Conservation (phyloP, 805 yeast species). For the Maudiozyma barnettii region DNA sequence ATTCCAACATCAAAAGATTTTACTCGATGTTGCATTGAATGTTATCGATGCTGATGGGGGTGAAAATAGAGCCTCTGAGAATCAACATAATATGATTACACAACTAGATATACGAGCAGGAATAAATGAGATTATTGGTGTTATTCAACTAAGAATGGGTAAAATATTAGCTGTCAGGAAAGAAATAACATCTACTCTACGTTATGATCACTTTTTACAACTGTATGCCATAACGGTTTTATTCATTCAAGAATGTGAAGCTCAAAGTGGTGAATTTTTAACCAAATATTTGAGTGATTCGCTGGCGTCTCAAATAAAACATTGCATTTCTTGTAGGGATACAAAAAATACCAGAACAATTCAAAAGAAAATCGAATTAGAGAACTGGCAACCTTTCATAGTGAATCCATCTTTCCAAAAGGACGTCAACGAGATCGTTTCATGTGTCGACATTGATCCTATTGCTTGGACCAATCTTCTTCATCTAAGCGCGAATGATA, state of each 20-base stretch:
- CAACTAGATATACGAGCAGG: constrained; percentile 58
- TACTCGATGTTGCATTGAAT: constrained; percentile 60
- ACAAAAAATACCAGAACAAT: constrained; percentile 39
- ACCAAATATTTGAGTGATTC: constrained; percentile 56
- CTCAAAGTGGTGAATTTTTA: constrained; percentile 57
- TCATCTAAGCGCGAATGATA: constrained; percentile 10
- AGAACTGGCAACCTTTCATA: constrained; percentile 72
- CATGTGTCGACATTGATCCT: constrained; percentile 39
- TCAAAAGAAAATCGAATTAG: constrained; percentile 47
- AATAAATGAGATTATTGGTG: constrained; percentile 57
- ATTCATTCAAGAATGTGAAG: constrained; percentile 76
- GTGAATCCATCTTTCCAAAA: constrained; percentile 40
- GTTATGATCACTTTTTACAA: constrained; percentile 53
- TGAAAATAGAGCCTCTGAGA: constrained; percentile 20
- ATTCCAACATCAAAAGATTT: constrained; percentile 66
- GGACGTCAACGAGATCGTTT: constrained; percentile 41
- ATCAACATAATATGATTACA: constrained; percentile 35
- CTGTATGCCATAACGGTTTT: constrained; percentile 57
- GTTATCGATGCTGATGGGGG: constrained; percentile 22
- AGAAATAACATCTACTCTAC: constrained; percentile 51
- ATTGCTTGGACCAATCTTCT: constrained; percentile 38
- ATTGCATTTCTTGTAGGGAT: constrained; percentile 49
- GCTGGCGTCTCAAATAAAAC: constrained; percentile 54
- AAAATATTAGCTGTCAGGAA: constrained; percentile 70
- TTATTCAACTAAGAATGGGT: constrained; percentile 67